Conservation (phyloP, 2,329 filamentous ascomycete genomes). For the Cercospora sojina region DNA sequence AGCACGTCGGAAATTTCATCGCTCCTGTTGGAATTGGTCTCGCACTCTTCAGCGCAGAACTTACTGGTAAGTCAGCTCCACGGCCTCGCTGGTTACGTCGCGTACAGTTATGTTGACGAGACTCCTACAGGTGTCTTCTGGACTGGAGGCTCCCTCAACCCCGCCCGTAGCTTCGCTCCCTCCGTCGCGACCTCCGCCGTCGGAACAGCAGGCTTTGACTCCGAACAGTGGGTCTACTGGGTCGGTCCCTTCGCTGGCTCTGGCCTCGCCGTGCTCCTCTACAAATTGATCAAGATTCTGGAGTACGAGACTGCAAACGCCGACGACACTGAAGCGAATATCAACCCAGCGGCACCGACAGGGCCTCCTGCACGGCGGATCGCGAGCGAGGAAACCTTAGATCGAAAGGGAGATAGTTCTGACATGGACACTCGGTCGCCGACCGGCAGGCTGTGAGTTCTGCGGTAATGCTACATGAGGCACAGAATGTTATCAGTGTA, state of each 20-base stretch:
- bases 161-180: constrained; percentile 37
- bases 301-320: constrained; percentile 54
- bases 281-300: constrained; percentile 50
- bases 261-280: constrained; percentile 48
- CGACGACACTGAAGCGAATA: constrained; percentile 22
- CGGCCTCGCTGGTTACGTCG: background rate
- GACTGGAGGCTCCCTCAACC: constrained; percentile 39
- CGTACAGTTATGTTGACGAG: no score
- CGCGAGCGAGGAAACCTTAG: background rate
- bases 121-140: constrained; percentile 24
- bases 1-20: constrained; percentile 37
- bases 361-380: background rate
- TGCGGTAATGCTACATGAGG: background rate
- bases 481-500: background rate
- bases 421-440: background rate
- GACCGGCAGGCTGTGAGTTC: background rate
- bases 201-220: constrained; percentile 11
- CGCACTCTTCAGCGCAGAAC: constrained; percentile 29
- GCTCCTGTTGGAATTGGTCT: constrained; percentile 32
- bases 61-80: constrained; percentile 15
- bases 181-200: constrained; percentile 25
- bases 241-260: constrained; percentile 50
- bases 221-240: constrained; percentile 54
- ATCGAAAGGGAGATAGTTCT: background rate
- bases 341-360: background rate